Evolutionary conservation across 257 asterid genomes (phyloP), one percentile per base, ranked within the genome.

Genomic region (Solanum okadae): DNA sequence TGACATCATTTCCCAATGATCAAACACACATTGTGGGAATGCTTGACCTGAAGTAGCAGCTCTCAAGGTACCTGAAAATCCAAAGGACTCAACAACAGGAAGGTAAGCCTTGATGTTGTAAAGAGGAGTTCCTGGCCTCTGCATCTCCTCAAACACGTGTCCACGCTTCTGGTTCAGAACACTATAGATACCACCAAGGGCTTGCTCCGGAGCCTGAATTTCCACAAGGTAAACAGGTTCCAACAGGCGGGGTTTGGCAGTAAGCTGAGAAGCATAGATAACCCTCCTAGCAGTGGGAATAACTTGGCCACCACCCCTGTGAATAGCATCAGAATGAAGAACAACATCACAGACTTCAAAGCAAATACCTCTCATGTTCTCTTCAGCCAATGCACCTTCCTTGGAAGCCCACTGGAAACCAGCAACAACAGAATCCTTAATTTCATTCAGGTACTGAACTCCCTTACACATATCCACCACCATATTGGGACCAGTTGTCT

Each of bases 321-420:
- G 93, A 72, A 91, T 91, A 31, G 93, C 92, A 88, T 91, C 93
- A 73, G 93, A 83, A 46, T 90, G 93, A 86, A 91, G 93, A 29
- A 91, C 92, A 10, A 91, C 93, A 56, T 91, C 93, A 61, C 93
- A 90, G 10, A 91, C 92, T 87, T 91, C 93, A 91, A 90, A 91
- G 87, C 93, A 91, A 46, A 91, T 91, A 84, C 92, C 93, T 40
- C 93, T 90, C 93, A 91, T 91, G 89, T 91, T 91, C 86, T 91
- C 92, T 83, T 91, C 92, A 38, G 91, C 87, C 84, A 91, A 79
- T 3, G 92, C 92, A 87, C 93, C 93, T 83, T 92, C 93, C 88
- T 92, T 92, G 34, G 92, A 92, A 83, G 92, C 93, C 93, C 92
- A 92, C 85, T 92, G 93, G 88, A 92, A 92, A 86, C 93, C 93